Evolutionary conservation across 2,329 filamentous ascomycete genomes (phyloP).

Genomic region (Penicillium sclerotigenum): DNA sequence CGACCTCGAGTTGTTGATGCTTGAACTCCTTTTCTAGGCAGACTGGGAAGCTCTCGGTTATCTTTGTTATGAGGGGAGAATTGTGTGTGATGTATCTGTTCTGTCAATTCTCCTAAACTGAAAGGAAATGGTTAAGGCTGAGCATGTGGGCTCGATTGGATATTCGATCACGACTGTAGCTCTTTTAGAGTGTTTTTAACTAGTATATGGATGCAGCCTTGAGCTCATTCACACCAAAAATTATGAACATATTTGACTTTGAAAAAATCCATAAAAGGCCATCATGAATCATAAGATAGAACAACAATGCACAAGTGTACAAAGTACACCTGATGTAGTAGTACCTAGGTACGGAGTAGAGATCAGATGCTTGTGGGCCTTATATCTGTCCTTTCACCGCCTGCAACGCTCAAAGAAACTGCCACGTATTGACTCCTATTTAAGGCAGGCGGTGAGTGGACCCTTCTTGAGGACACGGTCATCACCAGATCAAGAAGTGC

Average conservation of each 20-base stretch:
- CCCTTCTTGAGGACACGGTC: slow-evolving; percentile 39
- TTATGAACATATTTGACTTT: not conserved
- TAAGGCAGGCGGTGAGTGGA: slow-evolving; percentile 29
- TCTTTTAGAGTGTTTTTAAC: not conserved
- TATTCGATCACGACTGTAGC: slow-evolving; percentile 10
- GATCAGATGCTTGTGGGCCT: not conserved
- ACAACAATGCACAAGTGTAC: not conserved
- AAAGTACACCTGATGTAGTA: not conserved
- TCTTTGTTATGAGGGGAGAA: slow-evolving; percentile 1
- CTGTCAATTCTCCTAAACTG: slow-evolving; percentile 8
- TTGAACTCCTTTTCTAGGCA: slow-evolving; percentile 37
- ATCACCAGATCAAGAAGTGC: slow-evolving; percentile 35
- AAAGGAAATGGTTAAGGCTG: slow-evolving; percentile 6
- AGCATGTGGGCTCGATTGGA: slow-evolving; percentile 17
- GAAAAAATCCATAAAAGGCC: not conserved
- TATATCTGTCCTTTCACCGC: slow-evolving; percentile 17
- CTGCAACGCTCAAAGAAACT: slow-evolving; percentile 7
- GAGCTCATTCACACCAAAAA: slow-evolving; percentile 3
- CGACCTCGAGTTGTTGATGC: slow-evolving; percentile 26
- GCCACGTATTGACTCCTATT: not conserved
- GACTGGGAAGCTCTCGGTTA: slow-evolving; percentile 1
- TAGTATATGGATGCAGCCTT: slow-evolving; percentile 9
- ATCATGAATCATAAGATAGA: not conserved
- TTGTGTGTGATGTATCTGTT: slow-evolving; percentile 16
- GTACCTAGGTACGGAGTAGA: too few relatives aligned